These are phyloP conservation scores for Globisporangium abappressorium DNA, from an alignment of 352 stramenopile genomes.

Conservation along the genomic window DNA sequence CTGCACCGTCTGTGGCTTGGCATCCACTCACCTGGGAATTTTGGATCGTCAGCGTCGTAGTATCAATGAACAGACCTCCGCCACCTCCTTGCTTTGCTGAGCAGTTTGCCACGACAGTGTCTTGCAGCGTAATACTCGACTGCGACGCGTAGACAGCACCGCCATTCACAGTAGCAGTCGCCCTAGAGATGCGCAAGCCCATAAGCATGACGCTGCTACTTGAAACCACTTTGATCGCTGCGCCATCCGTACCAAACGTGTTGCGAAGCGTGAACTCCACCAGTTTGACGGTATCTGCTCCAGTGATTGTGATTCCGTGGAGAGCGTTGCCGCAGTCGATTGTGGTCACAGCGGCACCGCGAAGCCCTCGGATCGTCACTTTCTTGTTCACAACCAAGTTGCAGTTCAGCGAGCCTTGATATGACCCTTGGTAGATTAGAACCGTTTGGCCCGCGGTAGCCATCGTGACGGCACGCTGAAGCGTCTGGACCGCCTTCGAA, in stretches of 20 bases:
- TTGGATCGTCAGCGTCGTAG: constrained; percentile 16
- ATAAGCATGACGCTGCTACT: constrained; percentile 21
- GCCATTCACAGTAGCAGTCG: constrained; percentile 19
- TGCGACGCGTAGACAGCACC: constrained; percentile 30
- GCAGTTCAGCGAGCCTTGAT: constrained; percentile 37
- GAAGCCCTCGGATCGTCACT: constrained; percentile 41
- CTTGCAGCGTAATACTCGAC: constrained; percentile 26
- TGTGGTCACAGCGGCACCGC: constrained; percentile 27
- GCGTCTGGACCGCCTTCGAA: constrained; percentile 46
- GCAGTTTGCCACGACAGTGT: constrained; percentile 20
- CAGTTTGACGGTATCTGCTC: constrained; percentile 15
- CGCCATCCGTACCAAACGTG: constrained; percentile 18
- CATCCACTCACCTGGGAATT: constrained; percentile 18
- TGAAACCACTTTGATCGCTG: constrained; percentile 25
- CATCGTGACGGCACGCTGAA: constrained; percentile 40
- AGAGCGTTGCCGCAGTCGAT: constrained; percentile 33
- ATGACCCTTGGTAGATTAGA: constrained; percentile 50
- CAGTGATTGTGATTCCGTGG: constrained; percentile 29
- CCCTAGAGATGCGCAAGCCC: constrained; percentile 16
- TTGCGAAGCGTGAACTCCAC: constrained; percentile 29
- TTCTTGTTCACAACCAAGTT: constrained; percentile 23
- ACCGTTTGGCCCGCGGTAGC: constrained; percentile 32
- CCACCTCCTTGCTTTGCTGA: constrained; percentile 25
- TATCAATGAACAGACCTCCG: constrained; percentile 28
- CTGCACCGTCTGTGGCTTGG: constrained; percentile 24